Percentiles rank a stretch among this genome's conserved stretches.
These are phyloP conservation scores for Anaeramoeba flamelloides DNA, from an alignment of 78 protist species.

Conservation along the genomic window DNA sequence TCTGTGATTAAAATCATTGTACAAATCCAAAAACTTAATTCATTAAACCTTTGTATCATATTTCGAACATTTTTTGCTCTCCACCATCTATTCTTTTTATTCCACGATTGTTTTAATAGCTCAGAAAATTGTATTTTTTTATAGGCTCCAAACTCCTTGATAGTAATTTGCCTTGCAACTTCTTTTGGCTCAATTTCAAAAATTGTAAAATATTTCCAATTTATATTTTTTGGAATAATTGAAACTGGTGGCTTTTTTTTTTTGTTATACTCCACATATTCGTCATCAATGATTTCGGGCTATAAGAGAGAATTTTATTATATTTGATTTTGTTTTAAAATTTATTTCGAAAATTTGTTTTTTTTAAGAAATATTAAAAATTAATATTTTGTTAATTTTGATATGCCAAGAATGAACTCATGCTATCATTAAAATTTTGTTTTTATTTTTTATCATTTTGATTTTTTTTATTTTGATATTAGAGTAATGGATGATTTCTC, in stretches of 20 bases:
- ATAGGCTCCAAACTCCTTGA: background rate
- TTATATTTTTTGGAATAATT: background rate
- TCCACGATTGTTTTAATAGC: background rate
- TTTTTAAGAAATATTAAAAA: too few relatives aligned
- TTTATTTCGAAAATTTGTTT: too few relatives aligned
- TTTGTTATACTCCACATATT: background rate
- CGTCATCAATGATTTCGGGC: background rate
- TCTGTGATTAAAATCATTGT: background rate
- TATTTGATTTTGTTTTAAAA: too few relatives aligned
- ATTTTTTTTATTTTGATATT: too few relatives aligned
- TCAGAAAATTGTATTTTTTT: background rate
- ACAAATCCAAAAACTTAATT: background rate
- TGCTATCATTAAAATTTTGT: too few relatives aligned
- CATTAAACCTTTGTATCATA: background rate
- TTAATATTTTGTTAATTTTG: too few relatives aligned
- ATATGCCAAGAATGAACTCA: too few relatives aligned
- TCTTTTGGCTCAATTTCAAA: background rate
- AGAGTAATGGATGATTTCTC: too few relatives aligned
- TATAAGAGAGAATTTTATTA: too few relatives aligned
- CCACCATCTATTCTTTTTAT: background rate
- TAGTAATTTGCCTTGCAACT: background rate
- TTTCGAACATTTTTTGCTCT: background rate
- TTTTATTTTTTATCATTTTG: too few relatives aligned
- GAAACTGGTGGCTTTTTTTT: background rate
- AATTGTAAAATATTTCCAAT: background rate